Base-by-base conservation (phyloP, 441 rosid genomes). In the Capsella rubella region DNA sequence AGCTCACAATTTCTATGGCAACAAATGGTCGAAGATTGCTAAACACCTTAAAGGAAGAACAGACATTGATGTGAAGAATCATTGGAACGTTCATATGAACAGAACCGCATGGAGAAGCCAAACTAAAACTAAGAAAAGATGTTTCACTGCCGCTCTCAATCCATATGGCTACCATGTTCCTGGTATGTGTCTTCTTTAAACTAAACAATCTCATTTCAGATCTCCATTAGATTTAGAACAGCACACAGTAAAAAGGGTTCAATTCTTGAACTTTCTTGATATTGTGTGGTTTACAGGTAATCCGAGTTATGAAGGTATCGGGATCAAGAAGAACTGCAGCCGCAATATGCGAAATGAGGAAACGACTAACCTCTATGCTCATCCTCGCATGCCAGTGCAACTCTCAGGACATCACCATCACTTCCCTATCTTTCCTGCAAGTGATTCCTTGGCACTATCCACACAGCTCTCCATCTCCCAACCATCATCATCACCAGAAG, bases 11-110 rank as follows among this genome's bases (percentile, higher is more conserved):
- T 62, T 79, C 18, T 82, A 82, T 52, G 92, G 92, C 45, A 88
- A 87, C 84, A 85, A 84, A 64, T 87, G 92, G 92, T 82, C 88
- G 34, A 55, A 84, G 34, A 87, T 87, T 11, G 89, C 90, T 47
- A 73, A 85, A 74, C 80, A 84, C 27, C 85, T 86, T 51, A 81
- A 82, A 8, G 87, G 90, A 29, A 73, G 89, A 80, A 88, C 90
- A n/a, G 90, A 84, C 66, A 83, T 84, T 63, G 86, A 87, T 4
- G 84, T 86, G 34, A 88, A 83, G 81, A 86, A 86, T 62, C 89
- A 88, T 53, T 88, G 25, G 25, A 21, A 21, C 25, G 25, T 21
- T 21, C 25, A 21, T 21, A 21, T 81, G 85, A 85, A 88, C n/a
- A 84, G 87, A 71, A 84, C 75, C 77, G 70, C 76, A 50, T 75